phyloP scores from a whole-genome alignment of 129 eudicot species.

The Chrysanthemum makinoi region DNA sequence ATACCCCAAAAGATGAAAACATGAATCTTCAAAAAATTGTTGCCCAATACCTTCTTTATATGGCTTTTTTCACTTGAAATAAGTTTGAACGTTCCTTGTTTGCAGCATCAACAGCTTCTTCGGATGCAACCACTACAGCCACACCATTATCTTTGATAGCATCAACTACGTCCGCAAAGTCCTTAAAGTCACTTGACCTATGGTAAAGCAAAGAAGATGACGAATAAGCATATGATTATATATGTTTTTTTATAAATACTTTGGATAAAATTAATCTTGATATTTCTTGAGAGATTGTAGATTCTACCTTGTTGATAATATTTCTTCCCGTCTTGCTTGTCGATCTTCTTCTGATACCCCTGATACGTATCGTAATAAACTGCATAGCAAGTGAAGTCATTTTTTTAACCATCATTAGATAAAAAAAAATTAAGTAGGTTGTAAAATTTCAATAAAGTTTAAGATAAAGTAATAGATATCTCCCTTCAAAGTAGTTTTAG shows the following conservation, averaged over 20 bases:
- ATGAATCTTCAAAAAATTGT: conserved; percentile 19
- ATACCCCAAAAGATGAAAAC: conserved; percentile 7
- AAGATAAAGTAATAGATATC: neutral
- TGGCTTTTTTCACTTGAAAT: conserved; percentile 80
- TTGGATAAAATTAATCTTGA: neutral
- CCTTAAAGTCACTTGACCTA: conserved; percentile 85
- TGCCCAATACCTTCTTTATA: conserved; percentile 29
- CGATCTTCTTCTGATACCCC: conserved; percentile 93
- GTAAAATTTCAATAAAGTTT: too few species aligned
- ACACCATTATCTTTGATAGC: conserved; percentile 80
- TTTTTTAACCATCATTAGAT: neutral
- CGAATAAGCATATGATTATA: neutral
- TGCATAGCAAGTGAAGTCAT: conserved; percentile 24
- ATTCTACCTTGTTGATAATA: conserved; percentile 82
- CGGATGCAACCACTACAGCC: conserved; percentile 92
- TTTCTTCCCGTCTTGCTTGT: conserved; percentile 84
- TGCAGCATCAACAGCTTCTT: conserved; percentile 87
- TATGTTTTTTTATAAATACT: neutral
- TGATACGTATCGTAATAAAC: conserved; percentile 74
- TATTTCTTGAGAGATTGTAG: neutral
- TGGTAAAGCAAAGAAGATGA: neutral
- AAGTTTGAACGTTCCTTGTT: conserved; percentile 63
- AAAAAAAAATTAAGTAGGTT: neutral
- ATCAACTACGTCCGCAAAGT: conserved; percentile 73
- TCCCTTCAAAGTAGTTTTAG: neutral